These are phyloP conservation scores for Fusarium sacchari DNA, from an alignment of 2,329 filamentous ascomycete genomes.

Conservation along the genomic window DNA sequence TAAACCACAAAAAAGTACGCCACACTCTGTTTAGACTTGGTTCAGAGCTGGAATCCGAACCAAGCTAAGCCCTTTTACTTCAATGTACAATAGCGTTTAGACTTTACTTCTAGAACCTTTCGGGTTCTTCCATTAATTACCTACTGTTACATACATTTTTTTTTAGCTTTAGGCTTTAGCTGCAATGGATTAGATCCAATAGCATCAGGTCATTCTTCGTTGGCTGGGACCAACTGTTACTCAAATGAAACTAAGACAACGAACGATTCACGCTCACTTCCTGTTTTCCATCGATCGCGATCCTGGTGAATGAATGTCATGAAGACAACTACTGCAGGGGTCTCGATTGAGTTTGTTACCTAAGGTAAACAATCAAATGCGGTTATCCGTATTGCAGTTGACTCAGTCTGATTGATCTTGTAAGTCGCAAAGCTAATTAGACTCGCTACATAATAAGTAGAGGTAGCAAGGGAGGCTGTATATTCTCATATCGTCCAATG, in stretches of 20 bases:
- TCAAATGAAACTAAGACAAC: background rate
- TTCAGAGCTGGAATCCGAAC: background rate
- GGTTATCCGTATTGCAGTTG: background rate
- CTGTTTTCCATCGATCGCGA: background rate
- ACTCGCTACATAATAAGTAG: background rate
- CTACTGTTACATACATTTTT: background rate
- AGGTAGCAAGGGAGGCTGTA: background rate
- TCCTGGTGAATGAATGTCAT: background rate
- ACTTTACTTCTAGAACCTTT: conserved; percentile 18
- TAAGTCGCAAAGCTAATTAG: background rate
- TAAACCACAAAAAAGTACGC: conserved; percentile 8
- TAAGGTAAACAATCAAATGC: background rate
- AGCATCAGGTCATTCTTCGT: background rate
- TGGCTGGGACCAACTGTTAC: conserved; percentile 7
- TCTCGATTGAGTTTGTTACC: background rate
- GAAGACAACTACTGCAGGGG: background rate
- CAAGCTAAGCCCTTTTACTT: conserved; percentile 4
- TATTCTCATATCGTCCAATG: background rate
- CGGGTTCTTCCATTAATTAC: background rate
- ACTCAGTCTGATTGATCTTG: background rate
- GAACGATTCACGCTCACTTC: background rate
- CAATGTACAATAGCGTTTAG: conserved; percentile 17
- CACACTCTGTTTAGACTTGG: background rate
- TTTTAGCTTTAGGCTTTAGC: background rate
- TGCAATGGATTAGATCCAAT: too few relatives aligned